Evolutionary conservation across 2,329 filamentous ascomycete species (phyloP), one percentile per base, ranked within the genome.

Genomic region (Monosporascus sp.): DNA sequence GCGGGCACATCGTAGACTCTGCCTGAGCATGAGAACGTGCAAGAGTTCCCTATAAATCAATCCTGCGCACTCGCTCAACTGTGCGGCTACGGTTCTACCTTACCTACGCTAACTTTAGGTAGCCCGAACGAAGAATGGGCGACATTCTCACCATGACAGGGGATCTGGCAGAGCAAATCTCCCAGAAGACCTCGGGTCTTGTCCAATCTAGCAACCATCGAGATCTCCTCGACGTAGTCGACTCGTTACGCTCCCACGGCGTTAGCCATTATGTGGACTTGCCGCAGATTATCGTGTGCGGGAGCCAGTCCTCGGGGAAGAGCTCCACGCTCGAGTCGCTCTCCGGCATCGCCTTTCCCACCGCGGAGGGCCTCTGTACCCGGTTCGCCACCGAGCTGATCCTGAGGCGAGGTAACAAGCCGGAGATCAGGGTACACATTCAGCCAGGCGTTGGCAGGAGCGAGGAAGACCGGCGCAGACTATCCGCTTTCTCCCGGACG

Each of bases 371-470:
- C 37, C 60, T 83, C 0, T 85, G 82, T 64, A 85, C 83, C 0
- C 72, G 79, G 0, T 85, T 85, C 56, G 75, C 81, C 0, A 85
- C 81, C 0, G 80, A 85, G 62, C 67, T 85, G n/a, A 71, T 82
- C 17, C 70, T 85, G 2, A 75, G 81, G 4, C 74, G 75, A 2
- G 50, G 66, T 0, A 54, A 66, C 0, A 53, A 65, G 0, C 51
- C 48, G n/a, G 56, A 56, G 51, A 67, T 74, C 37, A 56, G 54
- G 25, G 57, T 63, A 3, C 57, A 56, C 17, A 65, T 65, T 20
- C 56, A 61, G 44, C 61, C 63, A 1, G 47, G 54, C 27, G 35
- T 41, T 2, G 50, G 37, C 43, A 54, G 61, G 31, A 52, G 31
- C 24, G 53, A 58, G 24, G 25, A 56, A 6, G 60, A 63, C 41